phyloP scores from a whole-genome alignment of 441 rosid species.

The Bruguiera hainesii region DNA sequence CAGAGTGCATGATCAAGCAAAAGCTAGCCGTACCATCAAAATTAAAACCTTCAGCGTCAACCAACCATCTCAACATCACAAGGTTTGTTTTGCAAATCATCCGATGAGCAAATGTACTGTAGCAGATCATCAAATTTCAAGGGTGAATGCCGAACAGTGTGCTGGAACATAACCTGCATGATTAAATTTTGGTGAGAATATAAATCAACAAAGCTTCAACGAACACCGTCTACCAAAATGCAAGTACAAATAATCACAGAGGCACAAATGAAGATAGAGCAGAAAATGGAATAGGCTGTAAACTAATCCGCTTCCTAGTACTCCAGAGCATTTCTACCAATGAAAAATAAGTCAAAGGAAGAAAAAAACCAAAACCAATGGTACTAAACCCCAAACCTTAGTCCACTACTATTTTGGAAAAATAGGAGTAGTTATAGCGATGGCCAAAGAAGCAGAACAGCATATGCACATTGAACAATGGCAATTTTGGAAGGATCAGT shows the following conservation, averaged over 20 bases:
- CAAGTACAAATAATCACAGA: neutral
- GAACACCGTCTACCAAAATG: slow-evolving; percentile 1
- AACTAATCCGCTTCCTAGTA: neutral
- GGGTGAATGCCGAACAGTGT: slow-evolving; percentile 67
- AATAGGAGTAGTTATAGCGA: neutral
- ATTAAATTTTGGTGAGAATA: slow-evolving; percentile 13
- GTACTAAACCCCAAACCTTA: neutral
- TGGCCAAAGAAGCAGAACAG: slow-evolving; percentile 1
- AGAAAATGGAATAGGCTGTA: neutral
- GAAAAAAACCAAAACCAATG: neutral
- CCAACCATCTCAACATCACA: slow-evolving; percentile 67
- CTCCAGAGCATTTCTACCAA: neutral
- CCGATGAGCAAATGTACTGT: slow-evolving; percentile 45
- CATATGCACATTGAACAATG: neutral
- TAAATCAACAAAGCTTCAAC: slow-evolving; percentile 5
- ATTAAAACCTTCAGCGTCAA: slow-evolving; percentile 23
- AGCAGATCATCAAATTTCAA: slow-evolving; percentile 70
- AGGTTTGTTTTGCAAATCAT: slow-evolving; percentile 43
- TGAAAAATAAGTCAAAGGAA: neutral
- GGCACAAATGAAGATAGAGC: neutral
- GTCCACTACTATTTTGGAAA: neutral
- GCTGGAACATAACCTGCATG: slow-evolving; percentile 79
- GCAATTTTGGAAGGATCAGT: neutral
- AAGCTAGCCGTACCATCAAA: no score
- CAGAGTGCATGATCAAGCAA: no score